phyloP scores from a whole-genome alignment of 164 flowering plant genomes.

The Litsea cubeba region DNA sequence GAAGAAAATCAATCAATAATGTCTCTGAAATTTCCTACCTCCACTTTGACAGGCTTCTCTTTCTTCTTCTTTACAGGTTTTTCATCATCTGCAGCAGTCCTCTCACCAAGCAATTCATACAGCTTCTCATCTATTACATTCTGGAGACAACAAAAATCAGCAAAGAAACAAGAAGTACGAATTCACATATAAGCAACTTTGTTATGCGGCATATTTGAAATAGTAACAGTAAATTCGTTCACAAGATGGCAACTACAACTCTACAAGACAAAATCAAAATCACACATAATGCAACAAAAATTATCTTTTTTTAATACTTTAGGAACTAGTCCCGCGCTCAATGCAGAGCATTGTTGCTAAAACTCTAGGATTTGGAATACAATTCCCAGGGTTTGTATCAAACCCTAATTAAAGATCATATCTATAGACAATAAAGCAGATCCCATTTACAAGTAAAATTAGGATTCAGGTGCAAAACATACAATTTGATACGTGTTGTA shows the following conservation, averaged over 20 bases:
- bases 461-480: too few species aligned
- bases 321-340: too few species aligned
- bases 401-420: too few species aligned
- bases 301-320: too few species aligned
- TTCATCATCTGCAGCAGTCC: slow-evolving; percentile 89
- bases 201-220: neutral
- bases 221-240: neutral
- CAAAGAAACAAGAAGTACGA: slow-evolving; percentile 1
- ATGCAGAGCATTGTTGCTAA: too few species aligned
- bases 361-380: too few species aligned
- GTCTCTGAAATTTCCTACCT: slow-evolving; percentile 29
- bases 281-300: too few species aligned
- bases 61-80: slow-evolving; percentile 78
- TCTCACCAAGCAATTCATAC: slow-evolving; percentile 74
- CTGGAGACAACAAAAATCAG: slow-evolving; percentile 29
- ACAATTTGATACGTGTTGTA: too few species aligned
- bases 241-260: too few species aligned
- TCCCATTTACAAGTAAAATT: neutral
- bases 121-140: slow-evolving; percentile 64
- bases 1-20: neutral
- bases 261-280: too few species aligned
- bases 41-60: slow-evolving; percentile 74
- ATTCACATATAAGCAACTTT: slow-evolving; percentile 1
- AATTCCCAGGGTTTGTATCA: too few species aligned
- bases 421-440: too few species aligned